These are phyloP conservation scores for Psilocybe sp. DNA, from an alignment of 768 basidiomycete species.

Conservation along the genomic window DNA sequence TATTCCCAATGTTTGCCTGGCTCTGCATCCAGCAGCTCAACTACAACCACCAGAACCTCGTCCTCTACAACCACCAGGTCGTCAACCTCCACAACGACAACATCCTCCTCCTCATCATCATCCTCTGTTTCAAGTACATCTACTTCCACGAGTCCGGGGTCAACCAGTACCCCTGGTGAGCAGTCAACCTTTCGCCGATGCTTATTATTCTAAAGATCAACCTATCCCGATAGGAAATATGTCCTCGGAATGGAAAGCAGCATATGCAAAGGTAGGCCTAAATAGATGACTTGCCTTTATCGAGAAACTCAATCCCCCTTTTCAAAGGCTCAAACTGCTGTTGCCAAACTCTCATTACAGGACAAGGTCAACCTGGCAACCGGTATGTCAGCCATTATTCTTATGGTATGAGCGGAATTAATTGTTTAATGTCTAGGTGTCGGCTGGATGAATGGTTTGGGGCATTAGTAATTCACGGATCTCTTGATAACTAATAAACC, in stretches of 20 bases:
- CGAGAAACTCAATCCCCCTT: not conserved
- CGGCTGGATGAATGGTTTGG: slow-evolving; percentile 40
- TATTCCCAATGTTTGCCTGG: slow-evolving; percentile 52
- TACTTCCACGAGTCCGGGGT: slow-evolving; percentile 11
- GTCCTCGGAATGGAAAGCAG: slow-evolving; percentile 52
- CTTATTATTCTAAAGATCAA: too few relatives aligned
- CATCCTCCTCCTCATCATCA: slow-evolving; percentile 19
- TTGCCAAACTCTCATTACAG: slow-evolving; percentile 48
- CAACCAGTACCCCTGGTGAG: too few relatives aligned
- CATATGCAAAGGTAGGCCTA: slow-evolving; percentile 46
- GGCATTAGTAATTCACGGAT: not conserved
- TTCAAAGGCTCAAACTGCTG: slow-evolving; percentile 41
- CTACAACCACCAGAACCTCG: slow-evolving; percentile 18
- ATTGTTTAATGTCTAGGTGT: slow-evolving; percentile 24
- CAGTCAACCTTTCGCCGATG: not conserved
- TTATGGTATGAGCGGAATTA: not conserved
- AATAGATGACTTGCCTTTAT: not conserved
- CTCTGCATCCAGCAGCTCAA: slow-evolving; percentile 22
- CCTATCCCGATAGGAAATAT: slow-evolving; percentile 28
- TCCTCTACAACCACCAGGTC: slow-evolving; percentile 17
- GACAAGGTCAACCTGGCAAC: slow-evolving; percentile 60
- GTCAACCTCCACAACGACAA: slow-evolving; percentile 23
- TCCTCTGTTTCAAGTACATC: slow-evolving; percentile 16
- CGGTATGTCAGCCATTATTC: slow-evolving; percentile 27
- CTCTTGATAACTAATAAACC: not conserved